These are phyloP conservation scores for Phytopythium mirpurense DNA, from an alignment of 352 stramenopile species.

Conservation along the genomic window DNA sequence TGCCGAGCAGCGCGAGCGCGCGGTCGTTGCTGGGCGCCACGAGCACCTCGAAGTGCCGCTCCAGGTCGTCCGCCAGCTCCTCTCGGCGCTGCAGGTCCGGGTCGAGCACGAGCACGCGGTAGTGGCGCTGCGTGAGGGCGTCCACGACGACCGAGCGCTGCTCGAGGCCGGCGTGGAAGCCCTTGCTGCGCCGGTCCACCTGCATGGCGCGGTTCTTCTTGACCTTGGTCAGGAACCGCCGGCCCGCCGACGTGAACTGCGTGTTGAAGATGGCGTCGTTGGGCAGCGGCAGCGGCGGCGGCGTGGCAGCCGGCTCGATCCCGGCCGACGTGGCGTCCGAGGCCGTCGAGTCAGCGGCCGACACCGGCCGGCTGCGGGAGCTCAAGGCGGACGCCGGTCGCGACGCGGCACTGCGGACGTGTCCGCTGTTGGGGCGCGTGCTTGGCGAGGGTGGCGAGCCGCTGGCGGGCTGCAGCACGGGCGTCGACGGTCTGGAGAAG, in stretches of 20 bases:
- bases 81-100: constrained; percentile 58
- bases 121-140: constrained; percentile 51
- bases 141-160: constrained; percentile 40
- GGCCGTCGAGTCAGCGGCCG: neutral
- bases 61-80: constrained; percentile 53
- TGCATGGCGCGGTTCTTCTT: constrained; percentile 78
- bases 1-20: constrained; percentile 44
- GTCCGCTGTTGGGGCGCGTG: neutral
- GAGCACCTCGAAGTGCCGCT: constrained; percentile 64
- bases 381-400: neutral
- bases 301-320: neutral
- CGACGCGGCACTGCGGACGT: neutral
- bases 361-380: neutral
- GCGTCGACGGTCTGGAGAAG: constrained; percentile 3
- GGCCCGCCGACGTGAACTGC: constrained; percentile 63
- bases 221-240: constrained; percentile 61
- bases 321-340: neutral
- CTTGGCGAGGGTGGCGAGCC: neutral
- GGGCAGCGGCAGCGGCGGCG: constrained; percentile 15
- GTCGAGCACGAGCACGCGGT: constrained; percentile 61
- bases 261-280: constrained; percentile 81
- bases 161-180: constrained; percentile 50
- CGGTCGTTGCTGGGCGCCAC: constrained; percentile 59
- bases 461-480: neutral
- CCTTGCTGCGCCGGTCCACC: constrained; percentile 56